Base-by-base conservation (phyloP, 441 rosid genomes). In the Adansonia grandidieri region DNA sequence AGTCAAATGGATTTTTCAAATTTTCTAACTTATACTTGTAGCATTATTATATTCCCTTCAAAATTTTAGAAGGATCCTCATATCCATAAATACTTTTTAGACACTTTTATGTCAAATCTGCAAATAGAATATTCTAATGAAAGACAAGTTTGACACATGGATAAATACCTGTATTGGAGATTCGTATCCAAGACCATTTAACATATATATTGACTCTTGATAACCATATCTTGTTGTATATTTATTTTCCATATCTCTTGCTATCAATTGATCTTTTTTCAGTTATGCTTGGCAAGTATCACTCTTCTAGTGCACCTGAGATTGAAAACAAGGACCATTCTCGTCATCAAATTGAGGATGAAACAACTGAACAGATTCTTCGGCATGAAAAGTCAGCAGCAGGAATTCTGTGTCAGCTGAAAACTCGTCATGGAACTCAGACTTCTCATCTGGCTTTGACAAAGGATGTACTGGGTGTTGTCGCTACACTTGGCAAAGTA, bases 401-500 rank as follows among this genome's bases (percentile, higher is more conserved):
- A n/a, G 90, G 90, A 48, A 86, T 96, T 84, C 73, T 90, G 40
- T 77, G 84, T 86, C 84, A 84, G 78, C 78, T 91, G 80, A 88
- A 87, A 78, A 73, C 79, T 78, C 83, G 10, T 69, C 86, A 88
- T 82, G 87, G 80, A 11, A 37, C 87, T 1, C 87, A 86, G 75
- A 87, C 87, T 79, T 83, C 88, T 67, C 80, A 85, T 79, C 78
- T 83, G 76, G 32, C 73, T 20, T 60, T 85, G 73, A 80, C 84
- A 14, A 86, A 89, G 83, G 95, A 91, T 80, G 87, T 90, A 0
- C 72, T 93, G 19, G 99, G 98, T 28, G 47, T 87, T 76, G 97
- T 96, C 75, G 97, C 96, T 28, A 88, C 90, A 20, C 93, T 96
- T 51, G 98, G 94, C 77, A 89, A 80, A 74, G 92, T 96, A 53